A percentile compares a stretch with the other conserved stretches of the same genome.
phyloP scores from a whole-genome alignment of 441 rosid genomes.

The Erysimum pusillum region DNA sequence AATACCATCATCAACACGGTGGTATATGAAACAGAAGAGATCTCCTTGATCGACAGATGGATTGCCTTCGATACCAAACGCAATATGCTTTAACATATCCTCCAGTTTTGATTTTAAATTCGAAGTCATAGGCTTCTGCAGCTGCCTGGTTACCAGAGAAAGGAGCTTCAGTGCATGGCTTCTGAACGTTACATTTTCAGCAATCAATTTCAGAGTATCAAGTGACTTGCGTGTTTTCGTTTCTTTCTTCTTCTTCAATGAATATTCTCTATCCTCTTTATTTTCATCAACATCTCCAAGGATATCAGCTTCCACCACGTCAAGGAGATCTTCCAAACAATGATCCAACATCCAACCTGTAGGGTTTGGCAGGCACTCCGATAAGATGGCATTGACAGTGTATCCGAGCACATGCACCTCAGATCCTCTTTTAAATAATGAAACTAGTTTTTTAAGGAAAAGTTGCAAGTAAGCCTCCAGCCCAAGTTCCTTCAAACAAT shows the following conservation, averaged over 20 bases:
- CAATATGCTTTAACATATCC: slow-evolving; percentile 74
- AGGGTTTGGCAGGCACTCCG: slow-evolving; percentile 59
- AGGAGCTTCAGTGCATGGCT: slow-evolving; percentile 72
- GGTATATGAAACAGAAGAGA: slow-evolving; percentile 71
- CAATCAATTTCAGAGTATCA: slow-evolving; percentile 80
- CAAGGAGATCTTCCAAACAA: slow-evolving; percentile 80
- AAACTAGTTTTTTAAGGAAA: slow-evolving; percentile 51
- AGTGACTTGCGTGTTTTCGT: slow-evolving; percentile 74
- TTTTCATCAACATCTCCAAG: slow-evolving; percentile 90
- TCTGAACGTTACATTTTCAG: slow-evolving; percentile 75
- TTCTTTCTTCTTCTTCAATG: slow-evolving; percentile 89
- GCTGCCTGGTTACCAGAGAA: slow-evolving; percentile 62
- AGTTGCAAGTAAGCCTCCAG: slow-evolving; percentile 71
- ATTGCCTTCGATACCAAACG: slow-evolving; percentile 82
- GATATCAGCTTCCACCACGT: slow-evolving; percentile 76
- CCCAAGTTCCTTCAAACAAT: slow-evolving; percentile 92
- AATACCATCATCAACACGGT: slow-evolving; percentile 65
- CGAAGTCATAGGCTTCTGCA: slow-evolving; percentile 73
- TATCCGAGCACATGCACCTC: slow-evolving; percentile 92
- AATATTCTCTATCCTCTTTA: slow-evolving; percentile 83
- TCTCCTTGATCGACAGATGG: slow-evolving; percentile 78
- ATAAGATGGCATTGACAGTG: slow-evolving; percentile 71
- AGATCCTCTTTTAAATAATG: slow-evolving; percentile 78
- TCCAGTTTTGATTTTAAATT: slow-evolving; percentile 73
- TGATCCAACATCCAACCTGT: slow-evolving; percentile 74